Evolutionary conservation across 2,329 filamentous ascomycete genomes (phyloP), one percentile per base, ranked within the genome.

Genomic region (Phyllosticta ampelicida): DNA sequence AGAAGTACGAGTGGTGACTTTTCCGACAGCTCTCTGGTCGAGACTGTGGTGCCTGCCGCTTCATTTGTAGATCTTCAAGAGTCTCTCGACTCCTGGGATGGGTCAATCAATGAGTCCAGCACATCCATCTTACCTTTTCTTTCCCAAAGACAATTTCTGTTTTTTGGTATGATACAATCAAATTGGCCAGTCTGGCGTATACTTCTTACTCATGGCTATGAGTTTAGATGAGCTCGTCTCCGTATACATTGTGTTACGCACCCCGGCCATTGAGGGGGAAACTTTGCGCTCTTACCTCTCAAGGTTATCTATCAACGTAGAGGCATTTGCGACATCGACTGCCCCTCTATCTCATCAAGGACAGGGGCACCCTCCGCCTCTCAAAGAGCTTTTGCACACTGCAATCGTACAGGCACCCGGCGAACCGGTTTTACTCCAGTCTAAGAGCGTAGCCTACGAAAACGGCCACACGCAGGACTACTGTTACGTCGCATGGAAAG

Each of bases 171-270:
- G 80, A 60, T 56, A 54, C 60, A 64, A 65, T 63, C 63, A 61
- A 67, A 63, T 63, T 62, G 67, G 66, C 74, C 71, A 73, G 64
- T 67, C 63, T 66, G 75, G 74, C 66, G 60, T 49, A 55, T 48
- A 60, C 67, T 64, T 76, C 73, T 78, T 76, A 76, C 79, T 80
- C 71, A 80, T 73, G 30, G 65, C 64, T 73, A 79, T 74, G 75
- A 67, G 54, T 68, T 60, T 74, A 90, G 87, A 91, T 80, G 87
- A 91, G 75, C 83, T 82, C 23, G 78, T 87, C 59, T 76, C 85
- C 62, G 78, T 90, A 18, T 83, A 87, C 66, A 74, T 90, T 61
- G 77, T 89, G 10, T 78, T 91, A 59, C 81, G 81, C 65, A 84
- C 84, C 9, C 83, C 84, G 3, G 77, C 80, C 65, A 75, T 80